Evolutionary conservation across 2,329 filamentous ascomycete species (phyloP).

Genomic region (Epichloe amarillans): DNA sequence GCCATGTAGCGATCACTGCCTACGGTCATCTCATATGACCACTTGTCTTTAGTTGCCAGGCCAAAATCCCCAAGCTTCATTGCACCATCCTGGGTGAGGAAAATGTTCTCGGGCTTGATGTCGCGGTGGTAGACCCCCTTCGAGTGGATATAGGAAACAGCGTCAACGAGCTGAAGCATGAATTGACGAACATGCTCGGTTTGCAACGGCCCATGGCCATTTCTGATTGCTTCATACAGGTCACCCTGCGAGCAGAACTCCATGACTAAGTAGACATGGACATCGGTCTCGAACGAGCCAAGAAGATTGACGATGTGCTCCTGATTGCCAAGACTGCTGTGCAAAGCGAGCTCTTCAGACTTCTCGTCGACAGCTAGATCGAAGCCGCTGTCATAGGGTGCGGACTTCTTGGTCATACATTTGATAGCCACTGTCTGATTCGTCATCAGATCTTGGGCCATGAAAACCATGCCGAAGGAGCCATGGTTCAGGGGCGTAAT

Average conservation of each 20-base stretch:
- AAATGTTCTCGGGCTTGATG: conserved; percentile 99
- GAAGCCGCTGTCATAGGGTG: conserved; percentile 43
- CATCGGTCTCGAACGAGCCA: conserved; percentile 80
- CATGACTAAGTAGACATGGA: conserved; percentile 82
- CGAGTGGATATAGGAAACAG: conserved; percentile 79
- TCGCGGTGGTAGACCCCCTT: conserved; percentile 92
- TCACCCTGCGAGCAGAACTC: conserved; percentile 94
- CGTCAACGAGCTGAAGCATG: conserved; percentile 87
- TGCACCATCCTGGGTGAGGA: conserved; percentile 69
- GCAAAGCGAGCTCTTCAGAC: conserved; percentile 68
- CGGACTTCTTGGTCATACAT: conserved; percentile 74
- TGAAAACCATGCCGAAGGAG: conserved; percentile 97
- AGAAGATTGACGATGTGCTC: conserved; percentile 89
- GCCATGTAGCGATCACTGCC: conserved; percentile 99
- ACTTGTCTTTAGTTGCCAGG: conserved; percentile 74
- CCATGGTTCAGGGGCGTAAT: conserved; percentile 94
- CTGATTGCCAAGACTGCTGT: conserved; percentile 65
- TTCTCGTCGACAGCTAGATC: conserved; percentile 68
- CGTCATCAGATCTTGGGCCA: conserved; percentile 68
- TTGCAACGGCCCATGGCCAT: conserved; percentile 75
- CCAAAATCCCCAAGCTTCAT: conserved; percentile 98
- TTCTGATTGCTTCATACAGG: conserved; percentile 91
- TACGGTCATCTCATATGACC: conserved; percentile 86
- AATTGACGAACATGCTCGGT: conserved; percentile 95
- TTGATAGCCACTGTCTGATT: conserved; percentile 84